Evolutionary conservation across 352 stramenopile species (phyloP).

Genomic region (Pythium sukuiense): DNA sequence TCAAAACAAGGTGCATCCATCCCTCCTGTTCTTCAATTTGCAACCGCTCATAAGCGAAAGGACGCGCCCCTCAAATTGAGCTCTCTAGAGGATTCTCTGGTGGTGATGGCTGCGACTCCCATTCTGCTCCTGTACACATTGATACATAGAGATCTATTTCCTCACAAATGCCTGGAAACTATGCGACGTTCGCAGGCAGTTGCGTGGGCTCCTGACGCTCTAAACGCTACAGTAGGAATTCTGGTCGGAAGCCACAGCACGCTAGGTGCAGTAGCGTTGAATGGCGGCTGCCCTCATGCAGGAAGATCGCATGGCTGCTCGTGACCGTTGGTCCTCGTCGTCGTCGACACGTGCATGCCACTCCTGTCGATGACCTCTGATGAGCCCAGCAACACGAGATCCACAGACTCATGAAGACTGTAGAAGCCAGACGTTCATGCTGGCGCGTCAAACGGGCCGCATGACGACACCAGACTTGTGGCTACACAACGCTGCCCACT

Average conservation of each 20-base stretch:
- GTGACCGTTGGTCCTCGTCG: background rate
- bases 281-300: background rate
- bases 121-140: background rate
- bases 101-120: background rate
- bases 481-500: background rate
- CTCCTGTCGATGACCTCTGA: background rate
- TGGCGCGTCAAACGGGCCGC: background rate
- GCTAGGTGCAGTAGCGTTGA: too few relatives aligned
- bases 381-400: background rate
- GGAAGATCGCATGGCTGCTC: background rate
- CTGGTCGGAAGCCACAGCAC: background rate
- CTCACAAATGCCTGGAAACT: background rate
- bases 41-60: background rate
- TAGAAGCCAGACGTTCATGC: background rate
- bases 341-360: background rate
- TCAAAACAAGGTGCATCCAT: background rate
- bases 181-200: background rate
- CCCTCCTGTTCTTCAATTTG: background rate
- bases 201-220: background rate
- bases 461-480: constrained; percentile 4
- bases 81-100: background rate
- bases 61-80: background rate
- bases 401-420: background rate
- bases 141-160: background rate
- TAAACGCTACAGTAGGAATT: background rate